Conservation (phyloP, 495 filamentous ascomycete species). For the Annulohypoxylon moriforme region DNA sequence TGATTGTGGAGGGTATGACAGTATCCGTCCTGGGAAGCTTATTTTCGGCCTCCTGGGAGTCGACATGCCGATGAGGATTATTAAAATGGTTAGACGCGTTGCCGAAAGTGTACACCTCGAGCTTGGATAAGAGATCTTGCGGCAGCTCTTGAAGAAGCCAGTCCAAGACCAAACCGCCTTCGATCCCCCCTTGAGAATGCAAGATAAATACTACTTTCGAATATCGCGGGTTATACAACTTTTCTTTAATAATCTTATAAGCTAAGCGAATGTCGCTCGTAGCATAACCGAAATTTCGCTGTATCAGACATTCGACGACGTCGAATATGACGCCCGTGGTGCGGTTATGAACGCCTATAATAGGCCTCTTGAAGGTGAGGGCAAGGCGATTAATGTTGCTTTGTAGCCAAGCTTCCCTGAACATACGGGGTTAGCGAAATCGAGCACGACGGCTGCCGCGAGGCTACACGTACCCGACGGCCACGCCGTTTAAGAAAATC, state of each 20-base stretch:
- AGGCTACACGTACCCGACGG: slow-evolving; percentile 62
- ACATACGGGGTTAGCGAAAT: slow-evolving; percentile 17
- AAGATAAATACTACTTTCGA: slow-evolving; percentile 81
- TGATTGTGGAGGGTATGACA: slow-evolving; percentile 25
- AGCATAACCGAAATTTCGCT: slow-evolving; percentile 78
- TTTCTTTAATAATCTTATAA: slow-evolving; percentile 67
- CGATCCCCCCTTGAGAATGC: slow-evolving; percentile 86
- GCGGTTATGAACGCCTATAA: slow-evolving; percentile 85
- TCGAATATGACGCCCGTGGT: slow-evolving; percentile 80
- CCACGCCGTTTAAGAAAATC: slow-evolving; percentile 80
- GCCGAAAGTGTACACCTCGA: slow-evolving; percentile 90
- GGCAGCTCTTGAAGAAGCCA: slow-evolving; percentile 82
- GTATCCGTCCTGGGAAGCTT: slow-evolving; percentile 28
- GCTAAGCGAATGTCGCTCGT: slow-evolving; percentile 73
- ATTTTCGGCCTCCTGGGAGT: slow-evolving; percentile 42
- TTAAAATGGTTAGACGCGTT: slow-evolving; percentile 90
- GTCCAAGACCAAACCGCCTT: slow-evolving; percentile 79
- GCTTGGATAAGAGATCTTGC: slow-evolving; percentile 69
- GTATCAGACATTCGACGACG: slow-evolving; percentile 78
- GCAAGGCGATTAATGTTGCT: slow-evolving; percentile 77
- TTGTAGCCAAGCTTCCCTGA: slow-evolving; percentile 69
- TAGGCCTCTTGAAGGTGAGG: slow-evolving; percentile 76
- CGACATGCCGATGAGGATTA: slow-evolving; percentile 70
- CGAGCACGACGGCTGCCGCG: slow-evolving; percentile 13
- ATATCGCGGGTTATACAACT: slow-evolving; percentile 66